Evolutionary conservation across 805 yeast genomes (phyloP), one percentile per base, ranked within the genome.

Genomic region (Yamadazyma kitorensis): DNA sequence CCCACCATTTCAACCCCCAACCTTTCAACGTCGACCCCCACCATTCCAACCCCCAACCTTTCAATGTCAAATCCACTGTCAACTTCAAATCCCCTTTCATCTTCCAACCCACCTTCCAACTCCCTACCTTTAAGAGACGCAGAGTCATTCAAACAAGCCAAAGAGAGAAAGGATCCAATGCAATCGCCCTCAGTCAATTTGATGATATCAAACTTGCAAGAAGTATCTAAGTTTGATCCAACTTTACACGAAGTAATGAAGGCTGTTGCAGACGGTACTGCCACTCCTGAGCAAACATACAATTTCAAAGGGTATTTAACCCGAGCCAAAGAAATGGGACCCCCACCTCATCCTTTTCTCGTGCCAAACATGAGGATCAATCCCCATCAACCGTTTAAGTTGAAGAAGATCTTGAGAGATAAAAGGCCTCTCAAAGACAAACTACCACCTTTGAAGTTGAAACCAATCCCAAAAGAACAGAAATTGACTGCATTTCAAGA

Each of bases 141-240:
- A n/a, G n/a, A n/a, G n/a, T n/a, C n/a, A n/a, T n/a, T n/a, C n/a
- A n/a, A n/a, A n/a, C n/a, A 19, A 10, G 22, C 10, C 22, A 19
- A 19, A 10, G 22, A 19, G 22, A 7, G 6, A 19, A 7, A 19
- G 22, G 10, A 19, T 7, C 22, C 6, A 19, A 69, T 72, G 67
- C 74, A 69, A 43, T 66, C 82, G 4, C 75, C 78, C 2, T 84
- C 78, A 32, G 82, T 84, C 49, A 82, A 82, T 26, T 76, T 82
- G 42, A 86, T 91, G 85, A 87, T 91, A 46, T 78, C 84, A 4
- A 85, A 87, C 47, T 70, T 91, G 50, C 89, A 89, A 50, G 69
- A 82, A 1, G 79, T 91, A 59, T 97, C 97, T 0, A 72, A 82
- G 25, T 68, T 70, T 4, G 94, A 88, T 49, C 70, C 77, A 0